Conservation (phyloP, 257 asterid genomes). For the Nyctanthes arbortristis region DNA sequence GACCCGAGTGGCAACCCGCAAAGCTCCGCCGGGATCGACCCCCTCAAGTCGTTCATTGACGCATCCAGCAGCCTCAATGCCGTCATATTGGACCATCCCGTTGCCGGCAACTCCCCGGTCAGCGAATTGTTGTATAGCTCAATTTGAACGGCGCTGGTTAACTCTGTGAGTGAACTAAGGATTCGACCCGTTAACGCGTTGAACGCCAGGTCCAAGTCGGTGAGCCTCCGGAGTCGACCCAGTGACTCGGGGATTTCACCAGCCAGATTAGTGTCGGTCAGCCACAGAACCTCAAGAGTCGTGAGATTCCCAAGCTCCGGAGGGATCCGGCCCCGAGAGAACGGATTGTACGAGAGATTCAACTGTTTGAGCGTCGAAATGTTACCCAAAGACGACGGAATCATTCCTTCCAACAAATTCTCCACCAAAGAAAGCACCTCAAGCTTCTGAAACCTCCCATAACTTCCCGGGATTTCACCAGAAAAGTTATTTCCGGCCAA, state of each 20-base stretch:
- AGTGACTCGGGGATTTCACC: conserved; percentile 85
- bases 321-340: conserved; percentile 82
- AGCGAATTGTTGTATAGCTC: conserved; percentile 92
- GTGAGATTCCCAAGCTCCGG: conserved; percentile 80
- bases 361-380: conserved; percentile 75
- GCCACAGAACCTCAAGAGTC: conserved; percentile 80
- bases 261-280: conserved; percentile 65
- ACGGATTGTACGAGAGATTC: conserved; percentile 87
- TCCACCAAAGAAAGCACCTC: conserved; percentile 84
- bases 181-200: conserved; percentile 65
- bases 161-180: conserved; percentile 70
- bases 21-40: conserved; percentile 74
- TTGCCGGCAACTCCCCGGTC: conserved; percentile 68
- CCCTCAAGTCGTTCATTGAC: conserved; percentile 82
- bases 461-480: conserved; percentile 75
- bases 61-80: conserved; percentile 75
- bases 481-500: conserved; percentile 90
- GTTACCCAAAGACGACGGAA: conserved; percentile 77
- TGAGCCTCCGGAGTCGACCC: conserved; percentile 58
- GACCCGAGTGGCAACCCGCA: conserved; percentile 90
- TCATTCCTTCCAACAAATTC: conserved; percentile 70
- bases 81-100: conserved; percentile 86
- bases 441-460: conserved; percentile 68
- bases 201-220: conserved; percentile 79
- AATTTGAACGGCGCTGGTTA: conserved; percentile 65